Percentiles rank a stretch among this genome's conserved stretches.
phyloP scores from a whole-genome alignment of 108 stramenopile species.

The Poteriospumella lacustris region DNA sequence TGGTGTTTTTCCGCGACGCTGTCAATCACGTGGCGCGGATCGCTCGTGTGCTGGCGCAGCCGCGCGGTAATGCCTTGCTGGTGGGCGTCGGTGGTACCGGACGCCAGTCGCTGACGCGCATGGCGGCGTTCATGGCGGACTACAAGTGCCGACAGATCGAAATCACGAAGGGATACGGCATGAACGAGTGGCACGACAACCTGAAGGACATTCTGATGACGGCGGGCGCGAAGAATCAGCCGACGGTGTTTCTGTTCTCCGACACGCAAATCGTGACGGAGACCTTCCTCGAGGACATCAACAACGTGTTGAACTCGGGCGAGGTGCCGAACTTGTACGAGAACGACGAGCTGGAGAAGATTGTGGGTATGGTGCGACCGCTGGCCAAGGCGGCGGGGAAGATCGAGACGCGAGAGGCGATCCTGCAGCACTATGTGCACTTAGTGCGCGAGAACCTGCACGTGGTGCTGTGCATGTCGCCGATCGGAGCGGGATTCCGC shows the following conservation, averaged over 20 bases:
- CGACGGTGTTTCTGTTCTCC: slow-evolving; percentile 55
- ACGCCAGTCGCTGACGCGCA: slow-evolving; percentile 52
- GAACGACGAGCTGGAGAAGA: slow-evolving; percentile 51
- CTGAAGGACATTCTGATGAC: slow-evolving; percentile 47
- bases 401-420: slow-evolving; percentile 50
- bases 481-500: slow-evolving; percentile 64
- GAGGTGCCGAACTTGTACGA: slow-evolving; percentile 63
- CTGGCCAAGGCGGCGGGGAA: slow-evolving; percentile 52
- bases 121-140: slow-evolving; percentile 55
- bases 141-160: slow-evolving; percentile 53
- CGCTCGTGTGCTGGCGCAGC: slow-evolving; percentile 55
- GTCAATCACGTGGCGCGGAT: slow-evolving; percentile 53
- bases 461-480: slow-evolving; percentile 59
- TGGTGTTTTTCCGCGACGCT: slow-evolving; percentile 62
- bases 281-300: slow-evolving; percentile 59
- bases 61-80: slow-evolving; percentile 56
- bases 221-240: slow-evolving; percentile 48
- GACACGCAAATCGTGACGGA: slow-evolving; percentile 63
- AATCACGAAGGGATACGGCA: slow-evolving; percentile 54
- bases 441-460: slow-evolving; percentile 61
- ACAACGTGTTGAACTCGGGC: slow-evolving; percentile 56
- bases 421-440: slow-evolving; percentile 48
- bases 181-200: slow-evolving; percentile 53
- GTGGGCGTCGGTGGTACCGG: slow-evolving; percentile 63
- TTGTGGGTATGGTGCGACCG: slow-evolving; percentile 44